These are phyloP conservation scores for Mycena amicta DNA, from an alignment of 768 basidiomycete species.

Conservation along the genomic window DNA sequence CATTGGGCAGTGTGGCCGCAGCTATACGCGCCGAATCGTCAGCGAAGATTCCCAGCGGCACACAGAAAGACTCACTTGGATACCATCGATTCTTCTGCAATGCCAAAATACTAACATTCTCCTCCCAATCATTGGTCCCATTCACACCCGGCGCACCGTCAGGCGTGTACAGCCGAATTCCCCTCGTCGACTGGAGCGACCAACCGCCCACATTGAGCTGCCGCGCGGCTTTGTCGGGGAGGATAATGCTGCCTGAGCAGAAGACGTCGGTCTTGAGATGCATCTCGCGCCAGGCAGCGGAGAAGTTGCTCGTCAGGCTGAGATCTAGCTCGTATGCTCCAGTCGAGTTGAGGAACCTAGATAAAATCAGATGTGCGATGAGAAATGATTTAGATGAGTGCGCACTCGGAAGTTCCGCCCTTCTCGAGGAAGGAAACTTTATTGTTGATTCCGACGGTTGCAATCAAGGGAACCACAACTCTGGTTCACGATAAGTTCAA, in stretches of 20 bases:
- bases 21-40: slow-evolving; percentile 25
- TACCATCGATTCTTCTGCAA: slow-evolving; percentile 48
- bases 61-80: slow-evolving; percentile 33
- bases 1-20: slow-evolving; percentile 70
- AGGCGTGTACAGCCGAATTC: slow-evolving; percentile 73
- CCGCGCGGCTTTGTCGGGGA: slow-evolving; percentile 74
- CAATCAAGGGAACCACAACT: slow-evolving; percentile 72
- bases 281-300: slow-evolving; percentile 46
- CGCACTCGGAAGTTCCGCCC: slow-evolving; percentile 59
- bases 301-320: slow-evolving; percentile 41
- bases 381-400: neutral
- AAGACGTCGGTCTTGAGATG: slow-evolving; percentile 79
- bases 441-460: slow-evolving; percentile 79
- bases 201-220: slow-evolving; percentile 70
- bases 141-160: slow-evolving; percentile 69
- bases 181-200: slow-evolving; percentile 72
- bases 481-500: slow-evolving; percentile 28
- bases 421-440: slow-evolving; percentile 85
- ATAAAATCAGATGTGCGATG: neutral
- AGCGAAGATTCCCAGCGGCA: neutral
- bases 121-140: slow-evolving; percentile 80
- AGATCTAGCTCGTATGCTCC: slow-evolving; percentile 81
- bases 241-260: slow-evolving; percentile 71
- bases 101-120: slow-evolving; percentile 56
- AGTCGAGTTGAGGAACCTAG: slow-evolving; percentile 61